Conservation (phyloP, 768 basidiomycete species). For the Leccinum ochraceum region DNA sequence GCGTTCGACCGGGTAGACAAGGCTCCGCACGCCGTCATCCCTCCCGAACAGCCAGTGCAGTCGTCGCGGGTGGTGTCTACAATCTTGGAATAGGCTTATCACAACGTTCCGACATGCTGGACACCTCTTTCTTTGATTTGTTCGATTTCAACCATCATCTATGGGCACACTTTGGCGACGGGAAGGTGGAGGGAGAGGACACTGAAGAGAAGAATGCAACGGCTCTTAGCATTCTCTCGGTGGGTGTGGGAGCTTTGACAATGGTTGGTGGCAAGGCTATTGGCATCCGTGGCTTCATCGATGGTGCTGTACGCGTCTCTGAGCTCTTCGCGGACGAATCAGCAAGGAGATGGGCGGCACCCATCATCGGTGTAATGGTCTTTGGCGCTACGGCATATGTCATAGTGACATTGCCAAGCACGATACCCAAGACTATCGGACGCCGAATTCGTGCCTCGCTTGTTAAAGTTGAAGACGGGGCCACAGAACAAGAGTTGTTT, state of each 20-base stretch:
- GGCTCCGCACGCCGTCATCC: slow-evolving; percentile 39
- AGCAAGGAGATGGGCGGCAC: slow-evolving; percentile 84
- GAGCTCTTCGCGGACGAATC: slow-evolving; percentile 82
- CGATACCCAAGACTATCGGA: slow-evolving; percentile 89
- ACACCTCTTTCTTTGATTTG: slow-evolving; percentile 80
- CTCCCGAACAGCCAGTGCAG: slow-evolving; percentile 41
- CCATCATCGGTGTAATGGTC: slow-evolving; percentile 75
- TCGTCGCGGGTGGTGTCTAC: slow-evolving; percentile 75
- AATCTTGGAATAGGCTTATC: slow-evolving; percentile 85
- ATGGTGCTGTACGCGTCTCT: slow-evolving; percentile 70
- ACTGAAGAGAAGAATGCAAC: slow-evolving; percentile 49
- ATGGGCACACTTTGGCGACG: slow-evolving; percentile 65
- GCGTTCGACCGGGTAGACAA: slow-evolving; percentile 45
- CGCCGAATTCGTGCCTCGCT: slow-evolving; percentile 75
- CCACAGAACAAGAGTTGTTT: slow-evolving; percentile 56
- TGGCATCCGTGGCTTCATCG: slow-evolving; percentile 74
- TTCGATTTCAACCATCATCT: slow-evolving; percentile 86
- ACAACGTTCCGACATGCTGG: slow-evolving; percentile 72
- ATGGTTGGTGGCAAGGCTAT: slow-evolving; percentile 86
- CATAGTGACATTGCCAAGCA: slow-evolving; percentile 81
- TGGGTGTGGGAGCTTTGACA: slow-evolving; percentile 83
- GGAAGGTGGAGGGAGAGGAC: slow-evolving; percentile 28
- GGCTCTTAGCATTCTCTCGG: slow-evolving; percentile 70
- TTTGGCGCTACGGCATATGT: slow-evolving; percentile 79
- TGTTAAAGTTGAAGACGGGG: slow-evolving; percentile 42